Evolutionary conservation across 768 basidiomycete genomes (phyloP), one percentile per base, ranked within the genome.

Genomic region (Termitomyces sp.): DNA sequence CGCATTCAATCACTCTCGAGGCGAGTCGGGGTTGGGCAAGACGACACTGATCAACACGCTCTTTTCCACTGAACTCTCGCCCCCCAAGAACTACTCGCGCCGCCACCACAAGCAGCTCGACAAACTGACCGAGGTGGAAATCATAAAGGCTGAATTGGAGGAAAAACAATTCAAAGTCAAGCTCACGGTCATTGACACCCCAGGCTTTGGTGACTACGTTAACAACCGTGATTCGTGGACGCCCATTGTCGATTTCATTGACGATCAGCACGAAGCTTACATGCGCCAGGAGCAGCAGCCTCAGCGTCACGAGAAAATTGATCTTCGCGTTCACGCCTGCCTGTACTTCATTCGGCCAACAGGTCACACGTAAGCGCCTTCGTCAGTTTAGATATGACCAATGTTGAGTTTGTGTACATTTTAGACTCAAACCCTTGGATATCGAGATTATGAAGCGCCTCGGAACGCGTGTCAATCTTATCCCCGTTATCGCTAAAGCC

Each of bases 391-490:
- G 38, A 21, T 54, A 46, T 54, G 43, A 50, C 51, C 44, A 51
- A 52, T 47, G 40, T 34, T 54, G 50, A 44, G 19, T 35, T 15
- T 40, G 38, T 49, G 46, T 35, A 30, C 28, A 22, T 19, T 51
- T 14, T 63, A 93, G 93, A 0, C 75, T 98, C 62, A 98, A 98
- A 74, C 97, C 97, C 21, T 81, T 99, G 45, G 97, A 99, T 68
- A 95, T 99, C 62, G 97, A 98, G 74, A 94, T 98, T 70, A 99
- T 99, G 97, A 98, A 98, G 77, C 90, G 94, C 55, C 86, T 99
- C 19, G 96, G 97, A 38, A 95, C 95, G 46, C 88, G 97, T 62
- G 97, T 98, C 70, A 97, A 99, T 72, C 81, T 99, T 57, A 98
- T 99, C 63, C 97, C 97, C 5, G 94, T 98, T 64, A 78, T 99